Conservation (phyloP, 805 yeast species). For the Kregervanrija delftensis region DNA sequence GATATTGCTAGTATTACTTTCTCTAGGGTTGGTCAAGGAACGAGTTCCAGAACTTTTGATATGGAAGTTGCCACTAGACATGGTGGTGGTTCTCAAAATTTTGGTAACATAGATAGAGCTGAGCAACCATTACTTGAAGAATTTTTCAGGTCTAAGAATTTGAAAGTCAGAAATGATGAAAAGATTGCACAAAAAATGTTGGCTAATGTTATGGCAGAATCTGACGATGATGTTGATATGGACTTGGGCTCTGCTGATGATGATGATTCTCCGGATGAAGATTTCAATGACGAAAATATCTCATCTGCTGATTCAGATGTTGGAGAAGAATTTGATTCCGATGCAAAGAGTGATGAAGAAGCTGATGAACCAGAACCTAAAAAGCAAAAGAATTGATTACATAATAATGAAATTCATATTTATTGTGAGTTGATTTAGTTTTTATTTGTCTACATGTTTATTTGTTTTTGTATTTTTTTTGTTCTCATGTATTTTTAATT, state of each 20-base stretch:
- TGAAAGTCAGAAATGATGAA: constrained; percentile 82
- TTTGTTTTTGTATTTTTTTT: not conserved
- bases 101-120: constrained; percentile 83
- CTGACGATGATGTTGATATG: constrained; percentile 48
- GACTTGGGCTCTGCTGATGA: constrained; percentile 75
- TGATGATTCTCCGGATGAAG: constrained; percentile 77
- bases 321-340: constrained; percentile 75
- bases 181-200: constrained; percentile 78
- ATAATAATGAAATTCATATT: not conserved
- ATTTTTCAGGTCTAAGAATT: constrained; percentile 68
- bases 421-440: not conserved
- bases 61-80: constrained; percentile 68
- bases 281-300: constrained; percentile 49
- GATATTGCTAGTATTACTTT: constrained; percentile 74
- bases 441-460: not conserved
- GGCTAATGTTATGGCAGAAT: constrained; percentile 65
- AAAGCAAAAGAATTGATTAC: constrained; percentile 11
- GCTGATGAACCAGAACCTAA: constrained; percentile 14
- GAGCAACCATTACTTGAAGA: constrained; percentile 78
- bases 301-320: constrained; percentile 39
- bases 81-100: constrained; percentile 64
- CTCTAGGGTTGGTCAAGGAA: constrained; percentile 81
- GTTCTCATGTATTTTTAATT: not conserved
- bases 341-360: constrained; percentile 32
- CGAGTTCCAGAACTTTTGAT: constrained; percentile 87